Evolutionary conservation across 2,329 filamentous ascomycete genomes (phyloP).

Genomic region (Proliferodiscus dingleyae): DNA sequence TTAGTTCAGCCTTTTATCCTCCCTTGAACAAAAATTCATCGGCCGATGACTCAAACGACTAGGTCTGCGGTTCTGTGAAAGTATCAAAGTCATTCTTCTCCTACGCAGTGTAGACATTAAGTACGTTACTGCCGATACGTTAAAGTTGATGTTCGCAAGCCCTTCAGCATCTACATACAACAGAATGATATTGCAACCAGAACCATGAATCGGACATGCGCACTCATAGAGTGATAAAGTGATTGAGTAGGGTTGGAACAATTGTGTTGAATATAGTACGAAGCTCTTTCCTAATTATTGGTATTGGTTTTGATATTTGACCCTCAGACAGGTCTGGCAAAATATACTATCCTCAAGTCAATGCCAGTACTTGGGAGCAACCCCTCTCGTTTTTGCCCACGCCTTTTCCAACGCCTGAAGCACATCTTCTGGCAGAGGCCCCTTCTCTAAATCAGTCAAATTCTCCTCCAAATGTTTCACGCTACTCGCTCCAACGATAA

Average conservation of each 20-base stretch:
- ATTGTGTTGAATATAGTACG: too few species aligned
- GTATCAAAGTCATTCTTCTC: neutral
- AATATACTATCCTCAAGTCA: slow-evolving; percentile 2
- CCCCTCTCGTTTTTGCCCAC: slow-evolving; percentile 65
- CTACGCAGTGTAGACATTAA: neutral
- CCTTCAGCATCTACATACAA: too few species aligned
- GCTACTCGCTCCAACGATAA: slow-evolving; percentile 56
- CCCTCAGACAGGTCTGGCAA: too few species aligned
- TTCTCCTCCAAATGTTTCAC: slow-evolving; percentile 54
- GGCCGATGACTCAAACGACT: neutral
- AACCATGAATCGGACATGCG: too few species aligned
- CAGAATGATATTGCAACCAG: too few species aligned
- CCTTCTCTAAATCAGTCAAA: slow-evolving; percentile 56
- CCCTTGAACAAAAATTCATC: neutral
- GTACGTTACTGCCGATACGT: too few species aligned
- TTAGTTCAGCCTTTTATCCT: neutral
- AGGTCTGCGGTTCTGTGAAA: neutral
- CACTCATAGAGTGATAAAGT: too few species aligned
- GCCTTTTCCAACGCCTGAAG: slow-evolving; percentile 71
- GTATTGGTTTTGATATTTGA: too few species aligned
- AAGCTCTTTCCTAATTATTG: too few species aligned
- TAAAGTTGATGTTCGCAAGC: too few species aligned
- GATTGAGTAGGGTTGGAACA: too few species aligned
- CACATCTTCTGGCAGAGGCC: slow-evolving; percentile 72
- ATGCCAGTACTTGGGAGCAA: slow-evolving; percentile 50